Conservation (phyloP, 176 grass and related monocot species). For the Puya raimondii region DNA sequence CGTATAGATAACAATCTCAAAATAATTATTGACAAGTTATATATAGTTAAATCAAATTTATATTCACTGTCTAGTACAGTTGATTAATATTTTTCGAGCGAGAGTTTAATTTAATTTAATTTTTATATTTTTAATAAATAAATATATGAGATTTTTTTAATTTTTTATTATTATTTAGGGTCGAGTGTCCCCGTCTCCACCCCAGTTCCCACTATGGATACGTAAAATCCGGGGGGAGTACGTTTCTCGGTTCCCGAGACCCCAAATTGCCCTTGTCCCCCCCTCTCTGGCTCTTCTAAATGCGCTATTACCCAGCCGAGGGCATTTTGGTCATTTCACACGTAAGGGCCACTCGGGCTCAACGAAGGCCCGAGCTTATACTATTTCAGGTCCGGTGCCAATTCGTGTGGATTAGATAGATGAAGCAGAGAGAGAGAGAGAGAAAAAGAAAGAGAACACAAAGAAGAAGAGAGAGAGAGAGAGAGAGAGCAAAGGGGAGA, state of each 20-base stretch:
- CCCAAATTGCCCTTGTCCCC: not conserved
- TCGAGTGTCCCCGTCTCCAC: too few relatives aligned
- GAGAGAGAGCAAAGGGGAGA: not conserved
- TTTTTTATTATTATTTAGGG: too few relatives aligned
- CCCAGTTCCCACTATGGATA: conserved; percentile 7
- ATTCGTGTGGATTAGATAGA: conserved; percentile 41
- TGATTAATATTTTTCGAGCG: too few relatives aligned
- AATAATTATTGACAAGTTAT: too few relatives aligned
- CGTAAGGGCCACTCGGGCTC: not conserved
- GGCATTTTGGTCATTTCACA: not conserved
- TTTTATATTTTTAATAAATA: too few relatives aligned
- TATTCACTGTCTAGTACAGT: too few relatives aligned
- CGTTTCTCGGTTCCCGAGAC: conserved; percentile 16
- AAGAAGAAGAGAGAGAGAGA: not conserved
- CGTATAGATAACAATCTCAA: too few relatives aligned
- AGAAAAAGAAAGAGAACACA: not conserved
- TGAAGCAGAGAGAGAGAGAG: not conserved
- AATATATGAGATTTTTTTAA: too few relatives aligned
- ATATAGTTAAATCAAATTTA: too few relatives aligned
- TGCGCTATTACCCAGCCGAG: not conserved
- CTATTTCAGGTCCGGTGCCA: conserved; percentile 27
- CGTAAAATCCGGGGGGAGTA: conserved; percentile 50
- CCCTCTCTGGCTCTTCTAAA: too few relatives aligned
- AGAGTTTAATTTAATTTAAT: too few relatives aligned
- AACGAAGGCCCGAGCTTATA: too few relatives aligned